These are phyloP conservation scores for Aspergillus sp. DNA, from an alignment of 2,329 filamentous ascomycete species.

Conservation along the genomic window DNA sequence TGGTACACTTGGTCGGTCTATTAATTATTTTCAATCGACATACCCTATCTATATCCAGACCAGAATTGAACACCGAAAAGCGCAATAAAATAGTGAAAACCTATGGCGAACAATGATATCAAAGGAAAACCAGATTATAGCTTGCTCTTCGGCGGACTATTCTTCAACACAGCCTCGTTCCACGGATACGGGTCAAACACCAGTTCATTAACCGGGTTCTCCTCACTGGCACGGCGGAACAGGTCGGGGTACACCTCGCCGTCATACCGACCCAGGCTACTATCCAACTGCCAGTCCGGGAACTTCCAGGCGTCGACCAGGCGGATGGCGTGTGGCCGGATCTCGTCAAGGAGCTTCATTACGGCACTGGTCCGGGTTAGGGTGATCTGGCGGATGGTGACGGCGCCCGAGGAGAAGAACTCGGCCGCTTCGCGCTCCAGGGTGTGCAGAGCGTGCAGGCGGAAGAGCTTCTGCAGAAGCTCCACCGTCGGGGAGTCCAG, in stretches of 20 bases:
- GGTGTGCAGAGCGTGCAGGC: constrained; percentile 56
- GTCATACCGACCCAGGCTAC: constrained; percentile 59
- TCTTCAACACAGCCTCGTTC: constrained; percentile 53
- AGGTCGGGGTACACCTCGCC: constrained; percentile 72
- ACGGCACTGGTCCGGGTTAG: constrained; percentile 59
- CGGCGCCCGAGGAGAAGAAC: constrained; percentile 62
- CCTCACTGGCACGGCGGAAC: constrained; percentile 61
- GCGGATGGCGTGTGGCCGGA: constrained; percentile 63
- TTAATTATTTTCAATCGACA: background rate
- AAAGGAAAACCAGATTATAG: constrained; percentile 17
- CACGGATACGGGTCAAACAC: constrained; percentile 66
- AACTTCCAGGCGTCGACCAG: constrained; percentile 70
- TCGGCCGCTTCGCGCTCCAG: constrained; percentile 62
- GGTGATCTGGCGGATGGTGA: constrained; percentile 64
- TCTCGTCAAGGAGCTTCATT: constrained; percentile 61
- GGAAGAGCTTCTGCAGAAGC: constrained; percentile 59
- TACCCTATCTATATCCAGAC: background rate
- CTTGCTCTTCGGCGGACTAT: constrained; percentile 30
- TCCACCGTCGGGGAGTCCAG: constrained; percentile 51
- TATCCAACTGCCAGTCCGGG: constrained; percentile 70
- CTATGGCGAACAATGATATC: constrained; percentile 4
- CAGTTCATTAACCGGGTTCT: constrained; percentile 65
- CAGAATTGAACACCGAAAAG: background rate
- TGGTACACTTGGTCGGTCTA: too few relatives aligned
- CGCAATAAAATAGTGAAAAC: constrained; percentile 3